phyloP scores from a whole-genome alignment of 1,284 basidiomycete species.

The Trametes hirsuta region DNA sequence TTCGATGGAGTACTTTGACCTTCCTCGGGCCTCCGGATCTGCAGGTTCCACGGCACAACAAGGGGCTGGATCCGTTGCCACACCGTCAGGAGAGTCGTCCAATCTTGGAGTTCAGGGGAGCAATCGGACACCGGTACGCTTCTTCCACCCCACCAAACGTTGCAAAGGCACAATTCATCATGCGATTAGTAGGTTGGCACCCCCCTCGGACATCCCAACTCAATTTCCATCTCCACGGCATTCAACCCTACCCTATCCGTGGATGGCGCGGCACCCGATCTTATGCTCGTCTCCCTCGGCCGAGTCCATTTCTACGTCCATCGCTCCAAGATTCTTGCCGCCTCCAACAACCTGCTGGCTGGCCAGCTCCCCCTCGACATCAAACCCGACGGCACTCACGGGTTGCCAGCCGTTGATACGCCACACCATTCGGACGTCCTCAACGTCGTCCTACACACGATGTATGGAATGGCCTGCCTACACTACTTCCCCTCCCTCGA shows the following conservation, averaged over 20 bases:
- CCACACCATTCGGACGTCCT: constrained; percentile 31
- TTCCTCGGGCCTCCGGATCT: neutral
- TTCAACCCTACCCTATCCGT: constrained; percentile 9
- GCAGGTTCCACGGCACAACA: too few relatives aligned
- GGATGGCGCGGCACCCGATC: constrained; percentile 4
- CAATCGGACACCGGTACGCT: neutral
- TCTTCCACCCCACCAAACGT: neutral
- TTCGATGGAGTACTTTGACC: constrained; percentile 13
- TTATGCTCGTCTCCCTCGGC: constrained; percentile 9
- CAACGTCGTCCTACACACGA: constrained; percentile 40
- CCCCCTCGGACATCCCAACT: neutral
- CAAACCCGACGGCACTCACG: neutral
- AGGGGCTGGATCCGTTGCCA: too few relatives aligned
- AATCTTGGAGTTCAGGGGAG: neutral
- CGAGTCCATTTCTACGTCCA: constrained; percentile 18
- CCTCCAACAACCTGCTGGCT: constrained; percentile 7
- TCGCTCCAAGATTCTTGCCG: constrained; percentile 1
- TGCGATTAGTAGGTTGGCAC: constrained; percentile 11
- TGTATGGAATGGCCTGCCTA: constrained; percentile 36
- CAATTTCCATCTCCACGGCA: constrained; percentile 15
- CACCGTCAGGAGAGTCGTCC: too few relatives aligned
- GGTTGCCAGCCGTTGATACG: neutral
- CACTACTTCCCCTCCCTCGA: constrained; percentile 35
- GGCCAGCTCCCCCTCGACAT: neutral
- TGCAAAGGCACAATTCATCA: neutral